These are phyloP conservation scores for Petunia hybrid DNA, from an alignment of 305 asterid species.

Conservation along the genomic window DNA sequence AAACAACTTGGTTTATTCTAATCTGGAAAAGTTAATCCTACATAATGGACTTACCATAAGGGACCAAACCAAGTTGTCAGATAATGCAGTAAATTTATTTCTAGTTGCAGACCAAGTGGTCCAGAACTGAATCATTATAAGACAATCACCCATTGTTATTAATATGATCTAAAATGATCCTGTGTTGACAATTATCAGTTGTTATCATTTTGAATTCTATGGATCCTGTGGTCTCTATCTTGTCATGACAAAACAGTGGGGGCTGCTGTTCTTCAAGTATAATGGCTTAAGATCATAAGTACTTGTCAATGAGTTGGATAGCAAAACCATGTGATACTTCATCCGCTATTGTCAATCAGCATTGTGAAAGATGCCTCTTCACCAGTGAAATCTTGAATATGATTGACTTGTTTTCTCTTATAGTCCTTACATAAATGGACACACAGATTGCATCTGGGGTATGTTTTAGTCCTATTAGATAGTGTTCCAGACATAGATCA, in stretches of 20 bases:
- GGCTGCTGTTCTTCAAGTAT: not conserved
- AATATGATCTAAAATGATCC: too few relatives aligned
- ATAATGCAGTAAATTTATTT: constrained; percentile 1
- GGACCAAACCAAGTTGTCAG: constrained; percentile 8
- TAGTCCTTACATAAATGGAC: not conserved
- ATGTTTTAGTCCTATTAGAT: not conserved
- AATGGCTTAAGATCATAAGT: not conserved
- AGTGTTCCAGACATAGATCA: not conserved
- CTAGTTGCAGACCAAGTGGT: not conserved
- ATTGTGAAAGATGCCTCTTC: not conserved
- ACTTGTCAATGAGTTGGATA: not conserved
- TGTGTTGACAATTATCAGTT: too few relatives aligned
- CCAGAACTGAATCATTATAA: not conserved
- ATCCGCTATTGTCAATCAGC: constrained; percentile 10
- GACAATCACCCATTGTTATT: not conserved
- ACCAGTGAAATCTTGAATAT: not conserved
- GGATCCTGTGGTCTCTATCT: not conserved
- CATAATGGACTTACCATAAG: not conserved
- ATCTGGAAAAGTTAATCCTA: not conserved
- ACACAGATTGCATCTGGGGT: not conserved
- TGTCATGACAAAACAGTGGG: not conserved
- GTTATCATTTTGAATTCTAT: not conserved
- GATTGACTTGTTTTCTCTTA: not conserved
- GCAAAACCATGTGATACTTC: constrained; percentile 18
- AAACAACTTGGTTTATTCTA: not conserved